phyloP scores from a whole-genome alignment of 768 basidiomycete species.

The Pisolithus marmoratus region DNA sequence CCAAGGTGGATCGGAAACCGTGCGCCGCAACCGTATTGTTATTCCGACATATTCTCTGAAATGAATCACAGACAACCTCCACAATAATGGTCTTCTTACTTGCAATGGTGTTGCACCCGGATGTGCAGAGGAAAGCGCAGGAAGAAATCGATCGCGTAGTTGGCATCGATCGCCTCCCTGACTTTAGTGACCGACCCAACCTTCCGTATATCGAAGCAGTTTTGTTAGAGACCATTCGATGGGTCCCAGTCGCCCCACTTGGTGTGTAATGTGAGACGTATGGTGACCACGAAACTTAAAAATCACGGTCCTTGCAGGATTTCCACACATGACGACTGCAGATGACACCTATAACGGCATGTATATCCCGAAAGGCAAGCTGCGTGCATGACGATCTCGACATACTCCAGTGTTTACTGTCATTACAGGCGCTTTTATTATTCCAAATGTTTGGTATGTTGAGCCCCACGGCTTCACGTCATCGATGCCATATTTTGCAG shows the following conservation, averaged over 20 bases:
- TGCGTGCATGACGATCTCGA: too few relatives aligned
- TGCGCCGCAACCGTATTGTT: too few relatives aligned
- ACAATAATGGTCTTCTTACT: conserved; percentile 23
- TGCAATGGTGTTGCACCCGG: conserved; percentile 29
- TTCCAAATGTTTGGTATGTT: too few relatives aligned
- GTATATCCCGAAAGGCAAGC: conserved; percentile 25
- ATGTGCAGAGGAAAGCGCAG: conserved; percentile 26
- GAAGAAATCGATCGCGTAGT: conserved; percentile 28
- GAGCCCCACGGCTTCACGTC: too few relatives aligned
- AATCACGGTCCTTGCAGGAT: too few relatives aligned
- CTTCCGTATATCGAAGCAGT: conserved; percentile 29
- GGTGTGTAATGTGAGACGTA: conserved; percentile 19
- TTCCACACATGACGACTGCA: conserved; percentile 12
- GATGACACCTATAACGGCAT: conserved; percentile 25
- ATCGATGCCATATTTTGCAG: too few relatives aligned
- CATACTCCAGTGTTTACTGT: too few relatives aligned
- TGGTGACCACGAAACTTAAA: too few relatives aligned
- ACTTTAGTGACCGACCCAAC: conserved; percentile 17
- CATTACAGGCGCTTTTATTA: too few relatives aligned
- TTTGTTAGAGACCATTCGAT: conserved; percentile 27
- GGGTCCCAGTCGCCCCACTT: conserved; percentile 22
- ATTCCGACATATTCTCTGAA: too few relatives aligned
- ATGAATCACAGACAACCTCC: too few relatives aligned
- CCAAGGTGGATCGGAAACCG: too few relatives aligned
- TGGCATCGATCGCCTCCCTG: conserved; percentile 26